Percentiles rank a stretch among this genome's conserved stretches.
These are phyloP conservation scores for Trifolium fragiferum DNA, from an alignment of 306 rosid genomes.

Conservation along the genomic window DNA sequence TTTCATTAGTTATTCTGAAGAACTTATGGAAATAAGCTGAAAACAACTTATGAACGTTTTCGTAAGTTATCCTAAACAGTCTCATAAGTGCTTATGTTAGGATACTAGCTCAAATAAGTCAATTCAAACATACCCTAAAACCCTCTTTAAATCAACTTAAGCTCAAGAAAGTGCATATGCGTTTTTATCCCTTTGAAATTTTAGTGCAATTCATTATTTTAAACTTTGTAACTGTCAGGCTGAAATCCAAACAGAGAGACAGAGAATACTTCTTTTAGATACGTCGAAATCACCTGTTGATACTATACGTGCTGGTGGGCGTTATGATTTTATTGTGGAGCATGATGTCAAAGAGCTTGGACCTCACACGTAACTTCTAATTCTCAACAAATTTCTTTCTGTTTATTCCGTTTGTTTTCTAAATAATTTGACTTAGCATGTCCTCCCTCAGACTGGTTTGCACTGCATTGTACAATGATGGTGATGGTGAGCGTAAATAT, in stretches of 20 bases:
- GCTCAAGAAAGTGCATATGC: not conserved
- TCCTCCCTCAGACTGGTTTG: constrained; percentile 75
- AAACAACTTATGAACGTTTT: not conserved
- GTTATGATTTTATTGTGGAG: constrained; percentile 95
- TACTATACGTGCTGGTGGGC: constrained; percentile 89
- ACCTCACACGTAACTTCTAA: constrained; percentile 80
- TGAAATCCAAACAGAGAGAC: constrained; percentile 97
- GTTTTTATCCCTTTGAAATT: not conserved
- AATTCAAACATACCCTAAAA: not conserved
- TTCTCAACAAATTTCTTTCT: constrained; percentile 18
- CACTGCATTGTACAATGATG: constrained; percentile 91
- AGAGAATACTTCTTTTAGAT: constrained; percentile 87
- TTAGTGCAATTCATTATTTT: not conserved
- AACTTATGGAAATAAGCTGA: not conserved
- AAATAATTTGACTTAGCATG: constrained; percentile 4
- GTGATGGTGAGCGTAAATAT: constrained; percentile 93
- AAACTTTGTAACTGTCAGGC: constrained; percentile 57
- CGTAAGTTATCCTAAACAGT: not conserved
- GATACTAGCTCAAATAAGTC: not conserved
- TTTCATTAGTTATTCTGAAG: not conserved
- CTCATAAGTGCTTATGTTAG: not conserved
- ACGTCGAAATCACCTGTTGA: constrained; percentile 92
- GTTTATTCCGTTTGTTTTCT: not conserved
- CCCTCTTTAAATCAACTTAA: not conserved
- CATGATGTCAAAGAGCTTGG: constrained; percentile 98